Conservation (phyloP, 2,329 filamentous ascomycete species). For the Nannizziopsis arthrosporioides region DNA sequence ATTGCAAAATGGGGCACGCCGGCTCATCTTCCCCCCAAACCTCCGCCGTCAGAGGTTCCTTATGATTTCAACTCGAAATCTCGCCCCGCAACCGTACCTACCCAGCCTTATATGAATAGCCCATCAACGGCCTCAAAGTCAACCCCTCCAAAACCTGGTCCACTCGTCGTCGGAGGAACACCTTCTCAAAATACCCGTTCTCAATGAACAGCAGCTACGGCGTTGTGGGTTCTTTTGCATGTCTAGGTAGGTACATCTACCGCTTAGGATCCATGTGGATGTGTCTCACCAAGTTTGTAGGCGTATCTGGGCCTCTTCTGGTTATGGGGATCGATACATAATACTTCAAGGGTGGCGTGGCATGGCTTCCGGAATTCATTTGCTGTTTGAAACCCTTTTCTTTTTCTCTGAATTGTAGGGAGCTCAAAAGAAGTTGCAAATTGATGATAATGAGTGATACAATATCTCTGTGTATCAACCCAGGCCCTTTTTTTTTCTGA, state of each 20-base stretch:
- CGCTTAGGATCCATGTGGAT: neutral
- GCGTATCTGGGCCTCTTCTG: conserved; percentile 16
- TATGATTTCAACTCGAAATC: conserved; percentile 33
- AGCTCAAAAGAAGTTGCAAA: conserved; percentile 3
- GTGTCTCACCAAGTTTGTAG: conserved; percentile 2
- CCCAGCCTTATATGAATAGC: conserved; percentile 3
- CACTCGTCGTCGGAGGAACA: conserved; percentile 29
- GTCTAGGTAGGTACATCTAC: conserved; percentile 1
- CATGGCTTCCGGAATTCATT: conserved; percentile 6
- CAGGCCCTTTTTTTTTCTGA: neutral
- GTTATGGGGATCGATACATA: conserved; percentile 12
- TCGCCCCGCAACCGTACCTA: conserved; percentile 18
- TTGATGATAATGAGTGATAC: conserved; percentile 5
- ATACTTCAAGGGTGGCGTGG: conserved; percentile 2
- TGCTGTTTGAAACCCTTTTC: neutral
- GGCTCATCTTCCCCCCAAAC: conserved; percentile 40
- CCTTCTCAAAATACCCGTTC: conserved; percentile 18
- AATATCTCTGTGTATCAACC: conserved; percentile 2
- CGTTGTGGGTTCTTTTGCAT: conserved; percentile 7
- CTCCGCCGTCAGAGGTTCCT: conserved; percentile 37
- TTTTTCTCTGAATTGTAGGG: neutral
- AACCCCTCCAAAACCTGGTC: conserved; percentile 23
- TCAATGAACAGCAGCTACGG: conserved; percentile 5
- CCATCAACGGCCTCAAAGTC: conserved; percentile 16
- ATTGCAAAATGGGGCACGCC: conserved; percentile 42